Evolutionary conservation across 768 basidiomycete species (phyloP), one percentile per base, ranked within the genome.

Genomic region (Crassisporium funariophilum): DNA sequence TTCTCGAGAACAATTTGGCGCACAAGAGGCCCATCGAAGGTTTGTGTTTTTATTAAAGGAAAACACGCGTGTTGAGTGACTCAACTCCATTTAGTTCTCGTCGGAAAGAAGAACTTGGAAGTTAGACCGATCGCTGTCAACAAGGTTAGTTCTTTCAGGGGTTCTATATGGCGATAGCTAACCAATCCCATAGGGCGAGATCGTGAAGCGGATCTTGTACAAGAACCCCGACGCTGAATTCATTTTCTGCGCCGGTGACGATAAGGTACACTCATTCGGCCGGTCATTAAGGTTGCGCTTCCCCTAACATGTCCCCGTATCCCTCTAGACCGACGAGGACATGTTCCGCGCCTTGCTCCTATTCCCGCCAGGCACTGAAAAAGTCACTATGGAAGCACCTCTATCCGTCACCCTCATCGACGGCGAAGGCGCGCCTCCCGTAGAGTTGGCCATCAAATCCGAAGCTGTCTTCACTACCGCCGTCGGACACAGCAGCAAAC

Each of bases 91-190:
- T 1, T 54, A 88, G 93, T 97, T 4, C 83, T 97, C 41, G 88
- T 95, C 22, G 95, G 95, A 15, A 99, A 99, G 78, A 98, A 98
- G 83, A 98, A 98, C 66, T 76, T 99, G 35, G 95, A 99, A 72
- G 95, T 98, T 16, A 83, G 95, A 50, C 95, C 94, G 4, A 77
- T 95, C 23, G 93, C 94, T 1, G 84, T 98, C 49, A 98, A 97
- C 80, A 98, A 99, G 82, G 77, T 76, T 29, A 15, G 63, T 46
- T 12, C 5, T 5, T 21, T 10, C 40, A 13, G 1, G 21, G 24
- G 15, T 17, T 25, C n/a, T 25, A 37, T 36, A 16, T 33, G 21
- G 23, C 48, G 27, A 29, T 45, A 13, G 16, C 19, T 35, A 12
- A 6, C 12, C 43, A 17, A 31, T 5, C 8, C 16, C 47, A 27